Conservation (phyloP, 2,329 filamentous ascomycete species). For the Lasiodiplodia theobromae region DNA sequence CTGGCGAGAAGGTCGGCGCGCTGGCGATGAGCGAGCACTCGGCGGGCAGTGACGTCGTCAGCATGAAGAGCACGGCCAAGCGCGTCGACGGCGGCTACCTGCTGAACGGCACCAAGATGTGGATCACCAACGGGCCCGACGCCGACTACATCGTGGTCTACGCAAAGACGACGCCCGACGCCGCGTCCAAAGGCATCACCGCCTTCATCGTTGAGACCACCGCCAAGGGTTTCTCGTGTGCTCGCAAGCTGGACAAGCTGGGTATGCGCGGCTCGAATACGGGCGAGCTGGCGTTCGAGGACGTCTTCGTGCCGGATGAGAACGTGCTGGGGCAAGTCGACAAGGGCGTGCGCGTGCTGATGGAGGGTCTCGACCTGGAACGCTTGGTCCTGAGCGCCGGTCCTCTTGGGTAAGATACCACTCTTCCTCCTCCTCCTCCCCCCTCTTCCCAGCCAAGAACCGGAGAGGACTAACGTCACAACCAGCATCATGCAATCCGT, state of each 20-base stretch:
- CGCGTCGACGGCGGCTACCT: slow-evolving; percentile 83
- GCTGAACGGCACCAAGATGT: slow-evolving; percentile 95
- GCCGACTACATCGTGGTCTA: slow-evolving; percentile 96
- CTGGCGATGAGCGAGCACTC: slow-evolving; percentile 95
- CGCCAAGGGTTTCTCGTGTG: slow-evolving; percentile 79
- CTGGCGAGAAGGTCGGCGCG: slow-evolving; percentile 81
- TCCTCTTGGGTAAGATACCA: slow-evolving; percentile 77
- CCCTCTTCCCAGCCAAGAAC: background rate
- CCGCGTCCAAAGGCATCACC: slow-evolving; percentile 88
- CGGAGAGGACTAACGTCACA: background rate
- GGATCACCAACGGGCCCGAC: slow-evolving; percentile 98
- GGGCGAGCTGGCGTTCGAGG: slow-evolving; percentile 89
- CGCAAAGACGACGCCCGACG: slow-evolving; percentile 85
- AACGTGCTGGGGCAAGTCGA: slow-evolving; percentile 83
- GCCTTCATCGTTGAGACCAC: slow-evolving; percentile 86
- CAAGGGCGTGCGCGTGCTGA: slow-evolving; percentile 85
- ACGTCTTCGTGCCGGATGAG: slow-evolving; percentile 84
- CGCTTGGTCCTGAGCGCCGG: slow-evolving; percentile 90
- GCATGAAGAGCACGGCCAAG: slow-evolving; percentile 88
- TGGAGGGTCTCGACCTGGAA: slow-evolving; percentile 96
- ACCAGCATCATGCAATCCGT: slow-evolving; percentile 85
- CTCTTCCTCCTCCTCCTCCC: background rate
- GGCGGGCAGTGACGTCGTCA: slow-evolving; percentile 90
- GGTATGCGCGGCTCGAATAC: slow-evolving; percentile 98
- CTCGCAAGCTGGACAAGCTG: slow-evolving; percentile 94